phyloP scores from a whole-genome alignment of 768 basidiomycete genomes.

The Kwoniella sp. region DNA sequence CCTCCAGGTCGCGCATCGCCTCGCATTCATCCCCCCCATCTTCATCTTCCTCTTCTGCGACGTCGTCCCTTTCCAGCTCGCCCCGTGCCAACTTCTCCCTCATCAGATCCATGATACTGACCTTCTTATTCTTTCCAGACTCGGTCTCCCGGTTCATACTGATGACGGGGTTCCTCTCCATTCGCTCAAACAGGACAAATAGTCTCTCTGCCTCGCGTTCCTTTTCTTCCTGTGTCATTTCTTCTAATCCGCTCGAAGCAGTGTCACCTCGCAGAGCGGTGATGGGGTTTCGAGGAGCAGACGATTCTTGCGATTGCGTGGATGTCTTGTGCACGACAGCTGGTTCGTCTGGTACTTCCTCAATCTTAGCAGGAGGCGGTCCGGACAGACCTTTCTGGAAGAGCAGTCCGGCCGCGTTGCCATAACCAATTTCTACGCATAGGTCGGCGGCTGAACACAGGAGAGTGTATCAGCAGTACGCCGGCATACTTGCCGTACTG shows the following conservation, averaged over 20 bases:
- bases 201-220: slow-evolving; percentile 87
- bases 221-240: slow-evolving; percentile 93
- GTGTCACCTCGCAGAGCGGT: slow-evolving; percentile 65
- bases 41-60: slow-evolving; percentile 22
- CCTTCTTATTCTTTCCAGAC: slow-evolving; percentile 44
- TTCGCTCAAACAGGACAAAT: slow-evolving; percentile 82
- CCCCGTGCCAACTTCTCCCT: slow-evolving; percentile 28
- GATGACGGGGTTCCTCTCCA: slow-evolving; percentile 61
- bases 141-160: slow-evolving; percentile 9
- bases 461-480: background rate
- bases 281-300: slow-evolving; percentile 24
- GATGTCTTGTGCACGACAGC: background rate
- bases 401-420: slow-evolving; percentile 89
- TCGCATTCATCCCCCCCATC: slow-evolving; percentile 37
- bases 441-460: slow-evolving; percentile 4
- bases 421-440: slow-evolving; percentile 70
- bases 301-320: background rate
- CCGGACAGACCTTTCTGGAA: slow-evolving; percentile 74
- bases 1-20: slow-evolving; percentile 35
- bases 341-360: slow-evolving; percentile 24
- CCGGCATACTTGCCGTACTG: background rate
- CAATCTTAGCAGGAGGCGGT: slow-evolving; percentile 35
- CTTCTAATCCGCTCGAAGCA: slow-evolving; percentile 44
- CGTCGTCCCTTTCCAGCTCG: slow-evolving; percentile 14
- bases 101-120: slow-evolving; percentile 58